Percentiles rank a stretch among this genome's conserved stretches.
Conservation (phyloP, 352 stramenopile species). For the Globisporangium rhizosaccharum region DNA sequence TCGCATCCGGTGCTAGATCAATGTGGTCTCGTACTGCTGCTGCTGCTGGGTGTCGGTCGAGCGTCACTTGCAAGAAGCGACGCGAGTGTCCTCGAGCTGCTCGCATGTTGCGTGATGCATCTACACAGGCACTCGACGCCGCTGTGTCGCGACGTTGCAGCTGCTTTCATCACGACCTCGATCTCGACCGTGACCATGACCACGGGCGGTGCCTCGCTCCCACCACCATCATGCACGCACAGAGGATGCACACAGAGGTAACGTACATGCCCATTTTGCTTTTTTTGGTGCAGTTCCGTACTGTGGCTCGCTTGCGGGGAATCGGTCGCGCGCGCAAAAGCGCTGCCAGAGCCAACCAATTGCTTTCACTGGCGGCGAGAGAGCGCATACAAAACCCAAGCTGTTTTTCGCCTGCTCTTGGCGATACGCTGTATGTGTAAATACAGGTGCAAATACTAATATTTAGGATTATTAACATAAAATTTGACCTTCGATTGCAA, state of each 20-base stretch:
- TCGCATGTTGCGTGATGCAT: too few species aligned
- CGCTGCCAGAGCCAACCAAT: slow-evolving; percentile 74
- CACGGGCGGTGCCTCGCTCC: background rate
- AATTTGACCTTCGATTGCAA: background rate
- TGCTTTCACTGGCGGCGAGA: slow-evolving; percentile 6
- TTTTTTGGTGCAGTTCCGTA: slow-evolving; percentile 86
- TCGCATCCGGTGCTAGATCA: background rate
- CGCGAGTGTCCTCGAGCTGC: too few species aligned
- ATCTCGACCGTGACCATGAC: background rate
- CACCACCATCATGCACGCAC: background rate
- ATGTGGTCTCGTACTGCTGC: background rate
- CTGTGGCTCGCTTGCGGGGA: slow-evolving; percentile 28
- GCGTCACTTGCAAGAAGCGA: too few species aligned
- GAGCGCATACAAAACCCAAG: too few species aligned
- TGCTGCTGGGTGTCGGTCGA: background rate
- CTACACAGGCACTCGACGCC: background rate
- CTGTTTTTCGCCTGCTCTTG: too few species aligned
- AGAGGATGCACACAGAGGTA: slow-evolving; percentile 2
- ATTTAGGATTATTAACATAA: too few species aligned
- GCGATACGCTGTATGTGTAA: too few species aligned
- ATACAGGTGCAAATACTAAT: too few species aligned
- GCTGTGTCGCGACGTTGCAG: background rate
- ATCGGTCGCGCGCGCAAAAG: slow-evolving; percentile 25
- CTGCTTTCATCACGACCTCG: background rate
- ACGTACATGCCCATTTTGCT: slow-evolving; percentile 87